phyloP scores from a whole-genome alignment of 2,329 filamentous ascomycete genomes.

The Sclerotinia nivalis region DNA sequence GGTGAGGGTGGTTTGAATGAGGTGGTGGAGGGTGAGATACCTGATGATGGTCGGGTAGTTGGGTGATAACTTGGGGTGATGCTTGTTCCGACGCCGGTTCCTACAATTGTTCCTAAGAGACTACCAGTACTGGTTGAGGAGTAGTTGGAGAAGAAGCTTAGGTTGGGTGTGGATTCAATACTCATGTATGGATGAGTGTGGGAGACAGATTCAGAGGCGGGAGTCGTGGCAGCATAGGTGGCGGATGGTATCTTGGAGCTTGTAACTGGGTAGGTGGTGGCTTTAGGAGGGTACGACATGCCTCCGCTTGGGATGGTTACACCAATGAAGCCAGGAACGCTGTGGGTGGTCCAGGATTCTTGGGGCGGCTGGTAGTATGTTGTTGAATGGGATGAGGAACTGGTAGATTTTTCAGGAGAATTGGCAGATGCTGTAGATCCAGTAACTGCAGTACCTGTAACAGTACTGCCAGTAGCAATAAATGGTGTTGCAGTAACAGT shows the following conservation, averaged over 20 bases:
- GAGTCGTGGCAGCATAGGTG: no score
- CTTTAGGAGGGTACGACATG: not conserved
- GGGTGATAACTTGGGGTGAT: not conserved
- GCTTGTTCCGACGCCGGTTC: not conserved
- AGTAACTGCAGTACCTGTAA: not conserved
- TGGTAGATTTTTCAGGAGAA: not conserved
- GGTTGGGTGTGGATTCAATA: not conserved
- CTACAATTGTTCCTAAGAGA: not conserved
- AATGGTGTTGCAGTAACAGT: slow-evolving; percentile 18
- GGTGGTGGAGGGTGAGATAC: not conserved
- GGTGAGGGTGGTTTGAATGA: no score
- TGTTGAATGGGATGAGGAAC: not conserved
- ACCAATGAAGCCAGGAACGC: not conserved
- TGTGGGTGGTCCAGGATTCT: not conserved
- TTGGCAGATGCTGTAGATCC: not conserved
- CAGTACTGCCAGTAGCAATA: not conserved
- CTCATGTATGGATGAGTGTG: not conserved
- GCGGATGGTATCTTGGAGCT: not conserved
- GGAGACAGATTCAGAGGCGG: not conserved
- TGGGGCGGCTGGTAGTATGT: not conserved
- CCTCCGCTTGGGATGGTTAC: not conserved
- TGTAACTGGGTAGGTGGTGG: not conserved
- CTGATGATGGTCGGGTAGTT: not conserved
- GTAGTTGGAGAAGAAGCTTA: not conserved
- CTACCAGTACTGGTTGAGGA: not conserved